phyloP scores from a whole-genome alignment of 805 yeast species.

The Limtongozyma cylindracea region DNA sequence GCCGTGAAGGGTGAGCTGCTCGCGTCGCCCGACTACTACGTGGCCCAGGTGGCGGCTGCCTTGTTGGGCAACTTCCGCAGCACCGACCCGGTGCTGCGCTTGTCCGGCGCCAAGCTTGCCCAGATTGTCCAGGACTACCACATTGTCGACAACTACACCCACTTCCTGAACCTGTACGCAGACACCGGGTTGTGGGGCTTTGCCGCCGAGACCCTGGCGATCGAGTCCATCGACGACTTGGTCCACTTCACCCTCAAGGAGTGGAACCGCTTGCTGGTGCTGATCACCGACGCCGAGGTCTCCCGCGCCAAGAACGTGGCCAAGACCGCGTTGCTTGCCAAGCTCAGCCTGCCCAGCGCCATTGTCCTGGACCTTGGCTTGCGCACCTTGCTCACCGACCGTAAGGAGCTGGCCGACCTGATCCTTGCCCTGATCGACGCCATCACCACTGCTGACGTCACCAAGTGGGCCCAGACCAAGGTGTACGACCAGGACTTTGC shows the following conservation, averaged over 20 bases:
- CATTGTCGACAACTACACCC: slow-evolving; percentile 44
- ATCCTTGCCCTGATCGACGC: slow-evolving; percentile 36
- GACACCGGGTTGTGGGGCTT: slow-evolving; percentile 76
- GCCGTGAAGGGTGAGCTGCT: slow-evolving; percentile 53
- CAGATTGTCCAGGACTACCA: slow-evolving; percentile 47
- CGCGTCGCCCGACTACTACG: slow-evolving; percentile 36
- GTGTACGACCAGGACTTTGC: slow-evolving; percentile 74
- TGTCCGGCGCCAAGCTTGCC: slow-evolving; percentile 41
- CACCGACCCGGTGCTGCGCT: slow-evolving; percentile 20
- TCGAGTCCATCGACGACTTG: slow-evolving; percentile 42
- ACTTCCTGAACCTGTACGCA: slow-evolving; percentile 48
- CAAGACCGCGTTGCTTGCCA: slow-evolving; percentile 33
- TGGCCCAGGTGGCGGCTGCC: slow-evolving; percentile 50
- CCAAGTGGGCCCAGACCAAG: slow-evolving; percentile 49
- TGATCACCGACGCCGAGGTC: slow-evolving; percentile 55
- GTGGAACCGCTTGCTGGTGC: slow-evolving; percentile 67
- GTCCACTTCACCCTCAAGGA: slow-evolving; percentile 56
- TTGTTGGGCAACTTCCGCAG: slow-evolving; percentile 28
- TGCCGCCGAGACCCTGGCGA: slow-evolving; percentile 35
- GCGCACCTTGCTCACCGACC: slow-evolving; percentile 32
- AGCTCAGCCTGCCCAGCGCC: slow-evolving; percentile 20
- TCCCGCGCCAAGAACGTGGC: slow-evolving; percentile 51
- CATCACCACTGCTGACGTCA: slow-evolving; percentile 30
- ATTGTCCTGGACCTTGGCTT: slow-evolving; percentile 32
- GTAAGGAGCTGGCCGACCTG: slow-evolving; percentile 34